Evolutionary conservation across 2,329 filamentous ascomycete genomes (phyloP).

Genomic region (Claviceps sp.): DNA sequence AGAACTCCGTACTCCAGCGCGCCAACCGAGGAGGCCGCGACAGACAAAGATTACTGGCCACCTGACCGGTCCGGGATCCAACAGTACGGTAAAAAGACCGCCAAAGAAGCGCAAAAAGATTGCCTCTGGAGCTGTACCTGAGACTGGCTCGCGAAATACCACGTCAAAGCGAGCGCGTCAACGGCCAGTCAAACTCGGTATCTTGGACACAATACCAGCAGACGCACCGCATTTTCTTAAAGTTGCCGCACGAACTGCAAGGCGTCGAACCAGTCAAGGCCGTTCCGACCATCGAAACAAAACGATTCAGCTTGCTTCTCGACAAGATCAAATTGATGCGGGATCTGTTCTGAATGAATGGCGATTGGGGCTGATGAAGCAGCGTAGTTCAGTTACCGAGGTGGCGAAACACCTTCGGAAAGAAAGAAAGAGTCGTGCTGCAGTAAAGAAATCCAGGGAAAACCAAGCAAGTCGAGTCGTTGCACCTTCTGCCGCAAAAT

Average conservation of each 20-base stretch:
- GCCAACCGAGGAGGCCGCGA: constrained; percentile 7
- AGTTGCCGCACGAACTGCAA: constrained; percentile 46
- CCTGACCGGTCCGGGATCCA: constrained; percentile 6
- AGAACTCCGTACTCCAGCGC: constrained; percentile 11
- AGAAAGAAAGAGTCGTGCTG: constrained; percentile 2
- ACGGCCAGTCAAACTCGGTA: constrained; percentile 37
- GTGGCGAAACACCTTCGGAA: constrained; percentile 8
- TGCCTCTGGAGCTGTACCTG: not conserved
- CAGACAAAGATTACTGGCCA: constrained; percentile 22
- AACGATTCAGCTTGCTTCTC: constrained; percentile 44
- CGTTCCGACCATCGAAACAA: constrained; percentile 42
- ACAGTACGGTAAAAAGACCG: not conserved
- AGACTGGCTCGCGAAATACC: not conserved
- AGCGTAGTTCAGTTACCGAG: constrained; percentile 21
- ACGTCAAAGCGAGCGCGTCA: not conserved
- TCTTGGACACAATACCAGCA: constrained; percentile 44
- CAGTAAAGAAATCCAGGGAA: constrained; percentile 12
- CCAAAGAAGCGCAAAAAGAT: not conserved
- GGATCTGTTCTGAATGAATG: constrained; percentile 39
- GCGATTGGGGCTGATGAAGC: constrained; percentile 38
- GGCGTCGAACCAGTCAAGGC: constrained; percentile 32
- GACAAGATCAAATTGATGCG: constrained; percentile 47
- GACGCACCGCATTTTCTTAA: constrained; percentile 44
- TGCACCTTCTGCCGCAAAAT: not conserved
- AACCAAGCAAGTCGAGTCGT: constrained; percentile 6